Evolutionary conservation across 495 filamentous ascomycete genomes (phyloP).

Genomic region (Parachaetomium inaequale): DNA sequence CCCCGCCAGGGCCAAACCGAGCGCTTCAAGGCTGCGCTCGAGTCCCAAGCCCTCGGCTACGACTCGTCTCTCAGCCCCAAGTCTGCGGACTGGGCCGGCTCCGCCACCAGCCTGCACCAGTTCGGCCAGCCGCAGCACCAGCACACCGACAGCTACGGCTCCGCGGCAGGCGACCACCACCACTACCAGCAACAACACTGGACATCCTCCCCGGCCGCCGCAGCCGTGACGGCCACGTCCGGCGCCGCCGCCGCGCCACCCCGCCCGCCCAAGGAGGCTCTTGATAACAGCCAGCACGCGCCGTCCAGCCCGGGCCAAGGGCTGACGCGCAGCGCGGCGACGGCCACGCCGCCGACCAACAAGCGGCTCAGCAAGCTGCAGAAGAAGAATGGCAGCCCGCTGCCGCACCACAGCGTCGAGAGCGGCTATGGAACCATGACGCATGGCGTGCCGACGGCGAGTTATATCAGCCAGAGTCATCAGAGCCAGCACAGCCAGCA

Average conservation of each 20-base stretch:
- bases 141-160: constrained; percentile 46
- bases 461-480: constrained; percentile 29
- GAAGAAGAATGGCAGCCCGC: constrained; percentile 36
- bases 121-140: constrained; percentile 30
- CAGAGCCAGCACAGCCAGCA: constrained; percentile 17
- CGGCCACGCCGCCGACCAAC: constrained; percentile 33
- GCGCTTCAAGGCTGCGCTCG: constrained; percentile 74
- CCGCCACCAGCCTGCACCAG: constrained; percentile 50
- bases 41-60: constrained; percentile 72
- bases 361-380: constrained; percentile 43
- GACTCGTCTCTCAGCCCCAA: constrained; percentile 62
- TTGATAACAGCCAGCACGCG: constrained; percentile 25
- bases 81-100: constrained; percentile 70
- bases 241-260: constrained; percentile 40
- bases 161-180: constrained; percentile 26
- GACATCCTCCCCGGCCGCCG: constrained; percentile 38
- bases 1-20: constrained; percentile 78
- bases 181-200: constrained; percentile 32
- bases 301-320: constrained; percentile 19
- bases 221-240: constrained; percentile 21
- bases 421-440: constrained; percentile 49
- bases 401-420: constrained; percentile 48
- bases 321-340: constrained; percentile 17
- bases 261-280: constrained; percentile 53
- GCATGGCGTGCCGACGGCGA: constrained; percentile 37